phyloP scores from a whole-genome alignment of 768 basidiomycete genomes.

The Phaeolepiota aurea region DNA sequence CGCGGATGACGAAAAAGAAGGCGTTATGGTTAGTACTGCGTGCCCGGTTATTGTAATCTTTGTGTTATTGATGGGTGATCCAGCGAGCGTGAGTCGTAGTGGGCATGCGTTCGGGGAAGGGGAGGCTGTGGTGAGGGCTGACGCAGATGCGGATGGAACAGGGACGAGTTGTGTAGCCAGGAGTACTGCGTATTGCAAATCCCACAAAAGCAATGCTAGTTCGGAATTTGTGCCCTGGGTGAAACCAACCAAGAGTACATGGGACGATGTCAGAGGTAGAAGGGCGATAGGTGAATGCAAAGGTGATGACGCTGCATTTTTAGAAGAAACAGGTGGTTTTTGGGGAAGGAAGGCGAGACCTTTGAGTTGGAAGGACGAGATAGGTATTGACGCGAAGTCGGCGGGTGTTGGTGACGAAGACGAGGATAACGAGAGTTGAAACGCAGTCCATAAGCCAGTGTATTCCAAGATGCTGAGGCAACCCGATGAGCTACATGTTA shows the following conservation, averaged over 20 bases:
- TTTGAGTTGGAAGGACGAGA: conserved; percentile 19
- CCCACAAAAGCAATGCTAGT: conserved; percentile 56
- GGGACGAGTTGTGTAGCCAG: conserved; percentile 45
- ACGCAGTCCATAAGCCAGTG: conserved; percentile 31
- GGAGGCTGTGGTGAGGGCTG: conserved; percentile 38
- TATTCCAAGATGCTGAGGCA: conserved; percentile 26
- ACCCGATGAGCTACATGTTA: conserved; percentile 40
- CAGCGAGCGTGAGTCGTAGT: not conserved
- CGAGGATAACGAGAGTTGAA: conserved; percentile 19
- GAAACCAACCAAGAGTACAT: conserved; percentile 45
- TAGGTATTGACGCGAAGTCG: conserved; percentile 4
- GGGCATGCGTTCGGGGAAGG: conserved; percentile 28
- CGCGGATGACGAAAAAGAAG: not conserved
- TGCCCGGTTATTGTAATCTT: not conserved
- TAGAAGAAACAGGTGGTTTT: not conserved
- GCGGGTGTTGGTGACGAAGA: conserved; percentile 8
- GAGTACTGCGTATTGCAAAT: conserved; percentile 58
- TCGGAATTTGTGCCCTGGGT: conserved; percentile 28
- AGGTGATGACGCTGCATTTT: conserved; percentile 8
- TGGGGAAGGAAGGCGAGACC: conserved; percentile 13
- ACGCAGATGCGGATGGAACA: conserved; percentile 33
- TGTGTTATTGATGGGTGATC: not conserved
- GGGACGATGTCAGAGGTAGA: conserved; percentile 46
- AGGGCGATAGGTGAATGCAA: conserved; percentile 20
- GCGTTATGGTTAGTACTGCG: not conserved